Base-by-base conservation (phyloP, 306 rosid species). In the Delonix regia region DNA sequence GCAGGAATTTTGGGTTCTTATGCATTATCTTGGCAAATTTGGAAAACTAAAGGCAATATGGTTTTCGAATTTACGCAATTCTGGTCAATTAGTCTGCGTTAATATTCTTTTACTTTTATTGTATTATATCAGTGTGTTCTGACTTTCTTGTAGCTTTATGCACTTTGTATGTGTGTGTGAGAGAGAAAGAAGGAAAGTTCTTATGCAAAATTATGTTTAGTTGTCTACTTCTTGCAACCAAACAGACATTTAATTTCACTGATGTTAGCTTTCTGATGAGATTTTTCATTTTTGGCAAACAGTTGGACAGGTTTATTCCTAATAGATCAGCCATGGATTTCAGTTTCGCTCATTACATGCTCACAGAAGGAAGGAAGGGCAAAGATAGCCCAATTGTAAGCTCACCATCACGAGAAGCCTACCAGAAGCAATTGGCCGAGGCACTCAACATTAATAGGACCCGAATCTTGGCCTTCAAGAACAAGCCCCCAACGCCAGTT, bases 391-490 rank as follows among this genome's bases (percentile, higher is more conserved):
- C 91, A 9, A 33, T 82, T 42, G 18, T 76, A 36, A 80, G 74
- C 27, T 80, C 85, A 4, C 91, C 91, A 16, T 77, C 91, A 2
- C 79, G 83, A 56, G 87, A 87, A 65, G 91, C 91, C 55, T 89
- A 87, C 71, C 84, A 78, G 80, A 83, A 78, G 86, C 82, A 81
- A 34, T 48, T 89, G 63, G 89, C 90, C 1, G 91, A 85, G 85
- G 67, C 88, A 14, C 76, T 89, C 59, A 89, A 89, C 86, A 89
- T 89, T 90, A 89, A 89, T 84, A 78, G 94, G 21, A 78, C 86
- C 12, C 83, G 88, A 57, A 87, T 89, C 61, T 84, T 89, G n/a
- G 89, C 94, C 10, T 85, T 87, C 88, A 89, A 87, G 89, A 87
- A 89, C 87, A 89, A 87, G 80, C 89, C 89, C 8, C 89, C 93